Evolutionary conservation across 1,139 yeast species (phyloP).

Genomic region (Yamadazyma kanchanaburiensis): DNA sequence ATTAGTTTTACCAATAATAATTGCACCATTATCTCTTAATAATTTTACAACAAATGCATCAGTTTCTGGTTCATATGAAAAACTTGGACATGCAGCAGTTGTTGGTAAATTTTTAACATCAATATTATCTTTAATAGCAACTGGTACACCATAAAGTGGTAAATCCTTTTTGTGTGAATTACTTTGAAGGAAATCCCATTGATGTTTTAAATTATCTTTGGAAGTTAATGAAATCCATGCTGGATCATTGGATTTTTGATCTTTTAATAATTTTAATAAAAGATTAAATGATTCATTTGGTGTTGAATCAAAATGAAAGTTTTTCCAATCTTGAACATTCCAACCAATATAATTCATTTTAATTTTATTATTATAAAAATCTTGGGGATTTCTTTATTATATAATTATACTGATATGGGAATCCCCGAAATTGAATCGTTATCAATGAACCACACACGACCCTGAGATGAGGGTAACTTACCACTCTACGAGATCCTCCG

Average conservation of each 20-base stretch:
- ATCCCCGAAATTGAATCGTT: constrained; percentile 1
- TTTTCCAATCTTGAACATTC: constrained; percentile 60
- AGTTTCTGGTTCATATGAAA: constrained; percentile 56
- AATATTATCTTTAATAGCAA: constrained; percentile 92
- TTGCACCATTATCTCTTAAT: constrained; percentile 82
- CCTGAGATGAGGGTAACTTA: too few species aligned
- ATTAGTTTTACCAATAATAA: constrained; percentile 87
- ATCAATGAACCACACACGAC: constrained; percentile 2
- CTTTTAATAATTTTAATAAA: constrained; percentile 44
- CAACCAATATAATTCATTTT: constrained; percentile 24
- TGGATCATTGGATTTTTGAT: constrained; percentile 57
- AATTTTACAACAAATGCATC: constrained; percentile 75
- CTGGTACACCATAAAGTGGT: constrained; percentile 87
- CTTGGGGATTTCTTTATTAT: too few species aligned
- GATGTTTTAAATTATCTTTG: constrained; percentile 58
- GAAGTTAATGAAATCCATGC: constrained; percentile 87
- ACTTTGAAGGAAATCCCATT: constrained; percentile 75
- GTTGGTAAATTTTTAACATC: constrained; percentile 81
- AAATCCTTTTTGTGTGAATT: constrained; percentile 48
- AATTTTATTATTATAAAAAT: too few species aligned
- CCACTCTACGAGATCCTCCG: too few species aligned
- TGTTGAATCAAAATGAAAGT: constrained; percentile 61
- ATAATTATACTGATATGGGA: too few species aligned
- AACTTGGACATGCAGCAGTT: constrained; percentile 94
- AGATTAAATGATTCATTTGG: constrained; percentile 57